Base-by-base conservation (phyloP, 371 early-diverging fungal species). In the Syncephalastrum racemosum region DNA sequence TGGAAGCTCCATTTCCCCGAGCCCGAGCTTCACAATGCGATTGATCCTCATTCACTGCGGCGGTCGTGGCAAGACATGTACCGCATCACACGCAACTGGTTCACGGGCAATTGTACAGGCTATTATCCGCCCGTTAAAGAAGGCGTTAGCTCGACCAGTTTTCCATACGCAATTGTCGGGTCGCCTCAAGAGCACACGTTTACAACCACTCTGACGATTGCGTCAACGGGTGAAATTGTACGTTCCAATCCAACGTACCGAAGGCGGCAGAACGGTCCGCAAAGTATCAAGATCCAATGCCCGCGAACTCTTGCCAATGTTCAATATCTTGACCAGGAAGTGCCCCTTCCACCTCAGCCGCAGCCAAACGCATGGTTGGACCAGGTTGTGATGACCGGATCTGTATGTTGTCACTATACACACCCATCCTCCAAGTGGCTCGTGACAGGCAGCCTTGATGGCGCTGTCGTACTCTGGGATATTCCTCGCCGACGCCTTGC, bases 211-310 rank as follows among this genome's bases (percentile, higher is more conserved):
- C 45, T 84, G n/a, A 77, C 75, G 3, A 25, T 81, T 2, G 56
- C 70, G 7, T 43, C 58, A 1, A 56, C 63, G 16, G 70, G 69
- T 23, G 59, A 56, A 12, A 50, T 83, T 23, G 56, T 81, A 13
- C 73, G 80, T 8, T 84, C 81, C 1, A 84, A 84, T 59, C 84
- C 84, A 46, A 72, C 70, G 16, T 84, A 84, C 57, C 70, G 73
- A 12, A 31, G 36, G 41, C 42, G 41, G 16, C 50, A 52, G 4
- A 36, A 43, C 7, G 53, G 56, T 8, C 50, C n/a, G 12, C 69
- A 65, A 7, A 56, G 58, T 36, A 47, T 77, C 1, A 50, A 69
- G 4, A 40, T 68, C 18, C 75, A 78, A 42, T 55, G 58, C 4
- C 76, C 84, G 0, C 50, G 55, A 13, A 71, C 68, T 7, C 56